phyloP scores from a whole-genome alignment of 2,329 filamentous ascomycete genomes.

The Tetracladium maxilliforme region DNA sequence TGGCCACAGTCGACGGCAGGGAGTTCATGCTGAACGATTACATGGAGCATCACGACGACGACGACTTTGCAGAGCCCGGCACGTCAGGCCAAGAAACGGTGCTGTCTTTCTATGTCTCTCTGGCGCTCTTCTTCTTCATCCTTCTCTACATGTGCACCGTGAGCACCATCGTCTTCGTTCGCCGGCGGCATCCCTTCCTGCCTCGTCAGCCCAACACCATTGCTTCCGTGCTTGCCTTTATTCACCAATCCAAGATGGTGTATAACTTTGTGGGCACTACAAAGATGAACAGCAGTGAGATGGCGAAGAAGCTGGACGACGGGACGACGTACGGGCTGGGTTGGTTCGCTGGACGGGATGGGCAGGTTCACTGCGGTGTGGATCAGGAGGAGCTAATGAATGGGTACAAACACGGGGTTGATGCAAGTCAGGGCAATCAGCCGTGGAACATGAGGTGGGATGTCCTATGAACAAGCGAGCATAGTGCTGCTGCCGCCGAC shows the following conservation, averaged over 20 bases:
- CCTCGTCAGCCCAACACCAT: slow-evolving; percentile 70
- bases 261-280: slow-evolving; percentile 57
- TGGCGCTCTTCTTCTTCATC: slow-evolving; percentile 45
- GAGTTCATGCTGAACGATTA: slow-evolving; percentile 30
- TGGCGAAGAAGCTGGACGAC: slow-evolving; percentile 43
- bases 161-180: slow-evolving; percentile 41
- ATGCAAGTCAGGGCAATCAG: slow-evolving; percentile 12
- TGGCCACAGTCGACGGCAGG: slow-evolving; percentile 48
- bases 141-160: slow-evolving; percentile 49
- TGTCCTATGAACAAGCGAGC: too few relatives aligned
- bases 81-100: slow-evolving; percentile 44
- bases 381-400: slow-evolving; percentile 60
- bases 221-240: slow-evolving; percentile 59
- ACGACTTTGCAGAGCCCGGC: slow-evolving; percentile 14
- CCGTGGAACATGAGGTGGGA: slow-evolving; percentile 14
- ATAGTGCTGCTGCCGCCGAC: too few relatives aligned
- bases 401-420: slow-evolving; percentile 41
- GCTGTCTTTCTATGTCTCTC: slow-evolving; percentile 50
- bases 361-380: slow-evolving; percentile 59
- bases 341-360: slow-evolving; percentile 63
- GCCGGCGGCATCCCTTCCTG: slow-evolving; percentile 54
- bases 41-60: slow-evolving; percentile 2
- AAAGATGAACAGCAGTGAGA: slow-evolving; percentile 34
- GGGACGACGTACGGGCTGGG: slow-evolving; percentile 61
- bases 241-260: slow-evolving; percentile 70